Evolutionary conservation across 2,329 filamentous ascomycete genomes (phyloP).

Genomic region (Penicillium decumbens): DNA sequence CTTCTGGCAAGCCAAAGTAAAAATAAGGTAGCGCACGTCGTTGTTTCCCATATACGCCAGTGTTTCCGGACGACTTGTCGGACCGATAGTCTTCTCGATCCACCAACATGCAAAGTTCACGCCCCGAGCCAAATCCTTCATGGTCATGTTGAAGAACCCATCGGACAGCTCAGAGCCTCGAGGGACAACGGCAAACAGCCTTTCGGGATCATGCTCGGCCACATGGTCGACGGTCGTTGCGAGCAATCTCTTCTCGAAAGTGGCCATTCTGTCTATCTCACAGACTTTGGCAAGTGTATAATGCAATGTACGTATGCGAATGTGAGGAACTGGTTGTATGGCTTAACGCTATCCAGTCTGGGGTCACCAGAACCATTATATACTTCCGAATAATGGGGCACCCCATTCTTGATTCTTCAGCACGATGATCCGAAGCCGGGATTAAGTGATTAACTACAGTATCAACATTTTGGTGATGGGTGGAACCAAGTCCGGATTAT

Average conservation of each 20-base stretch:
- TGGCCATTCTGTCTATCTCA: neutral
- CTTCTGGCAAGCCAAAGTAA: constrained; percentile 26
- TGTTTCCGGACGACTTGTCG: constrained; percentile 5
- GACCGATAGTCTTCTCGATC: constrained; percentile 18
- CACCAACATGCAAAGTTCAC: constrained; percentile 22
- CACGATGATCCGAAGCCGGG: neutral
- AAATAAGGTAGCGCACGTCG: constrained; percentile 23
- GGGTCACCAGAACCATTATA: neutral
- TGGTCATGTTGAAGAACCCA: constrained; percentile 18
- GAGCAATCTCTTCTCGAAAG: constrained; percentile 13
- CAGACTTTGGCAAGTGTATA: neutral
- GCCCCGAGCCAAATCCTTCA: constrained; percentile 14
- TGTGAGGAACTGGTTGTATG: neutral
- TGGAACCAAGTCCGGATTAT: neutral
- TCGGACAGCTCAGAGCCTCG: constrained; percentile 11
- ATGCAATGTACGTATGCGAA: neutral
- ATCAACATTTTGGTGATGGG: neutral
- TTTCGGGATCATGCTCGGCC: constrained; percentile 8
- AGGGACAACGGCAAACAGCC: constrained; percentile 13
- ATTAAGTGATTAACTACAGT: neutral
- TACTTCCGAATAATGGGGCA: neutral
- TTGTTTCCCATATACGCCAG: constrained; percentile 25
- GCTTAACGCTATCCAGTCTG: neutral
- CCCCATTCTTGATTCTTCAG: neutral
- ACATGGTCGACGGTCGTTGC: constrained; percentile 5